Conservation (phyloP, 352 stramenopile species). For the Globisporangium ultimum region DNA sequence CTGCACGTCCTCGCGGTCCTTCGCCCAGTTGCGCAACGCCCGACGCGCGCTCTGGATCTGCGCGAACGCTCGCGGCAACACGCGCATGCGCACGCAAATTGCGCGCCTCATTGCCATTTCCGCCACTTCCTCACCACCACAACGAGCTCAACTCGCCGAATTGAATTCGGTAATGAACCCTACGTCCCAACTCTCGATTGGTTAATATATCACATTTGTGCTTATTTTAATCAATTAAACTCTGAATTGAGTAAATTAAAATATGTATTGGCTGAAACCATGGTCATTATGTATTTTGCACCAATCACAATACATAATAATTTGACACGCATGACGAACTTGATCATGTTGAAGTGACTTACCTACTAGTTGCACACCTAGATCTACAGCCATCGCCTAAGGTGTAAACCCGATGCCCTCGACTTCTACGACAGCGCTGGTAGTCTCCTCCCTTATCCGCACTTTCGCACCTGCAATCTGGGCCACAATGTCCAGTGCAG, state of each 20-base stretch:
- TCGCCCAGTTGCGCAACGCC: slow-evolving; percentile 32
- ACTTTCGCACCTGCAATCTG: slow-evolving; percentile 37
- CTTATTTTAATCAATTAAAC: too few relatives aligned
- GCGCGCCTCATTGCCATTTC: too few relatives aligned
- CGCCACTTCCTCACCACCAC: too few relatives aligned
- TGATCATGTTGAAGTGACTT: neutral
- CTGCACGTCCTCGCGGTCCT: slow-evolving; percentile 25
- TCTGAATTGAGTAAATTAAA: too few relatives aligned
- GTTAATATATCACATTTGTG: too few relatives aligned
- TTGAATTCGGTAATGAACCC: too few relatives aligned
- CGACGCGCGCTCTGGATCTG: slow-evolving; percentile 1
- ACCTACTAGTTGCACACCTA: neutral
- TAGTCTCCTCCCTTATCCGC: slow-evolving; percentile 33
- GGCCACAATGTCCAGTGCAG: slow-evolving; percentile 38
- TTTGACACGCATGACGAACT: too few relatives aligned
- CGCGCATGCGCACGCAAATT: neutral
- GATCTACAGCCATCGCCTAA: neutral
- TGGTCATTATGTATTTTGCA: too few relatives aligned
- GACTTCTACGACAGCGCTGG: slow-evolving; percentile 40
- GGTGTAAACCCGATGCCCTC: slow-evolving; percentile 30
- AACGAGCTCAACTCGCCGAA: too few relatives aligned
- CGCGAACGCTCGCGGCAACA: neutral
- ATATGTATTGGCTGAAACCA: too few relatives aligned
- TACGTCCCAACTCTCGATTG: too few relatives aligned
- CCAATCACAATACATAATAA: too few relatives aligned